phyloP scores from a whole-genome alignment of 2,329 filamentous ascomycete species.

The Lachnellula occidentalis region DNA sequence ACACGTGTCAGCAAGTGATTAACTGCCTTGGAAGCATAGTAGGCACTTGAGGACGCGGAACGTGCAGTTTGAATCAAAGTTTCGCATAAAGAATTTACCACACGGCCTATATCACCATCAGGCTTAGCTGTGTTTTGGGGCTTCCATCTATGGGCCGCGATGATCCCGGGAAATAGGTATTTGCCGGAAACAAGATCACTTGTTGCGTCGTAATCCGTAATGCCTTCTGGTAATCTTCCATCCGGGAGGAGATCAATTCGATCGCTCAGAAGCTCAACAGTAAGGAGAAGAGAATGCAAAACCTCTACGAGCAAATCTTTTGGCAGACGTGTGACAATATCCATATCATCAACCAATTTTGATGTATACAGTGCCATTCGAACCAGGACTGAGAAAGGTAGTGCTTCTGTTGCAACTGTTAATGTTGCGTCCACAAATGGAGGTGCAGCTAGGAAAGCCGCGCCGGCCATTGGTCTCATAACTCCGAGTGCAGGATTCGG shows the following conservation, averaged over 20 bases:
- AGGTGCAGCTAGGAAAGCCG: slow-evolving; percentile 55
- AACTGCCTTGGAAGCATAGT: slow-evolving; percentile 51
- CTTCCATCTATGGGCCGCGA: slow-evolving; percentile 14
- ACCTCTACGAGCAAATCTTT: slow-evolving; percentile 43
- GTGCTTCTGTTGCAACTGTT: slow-evolving; percentile 49
- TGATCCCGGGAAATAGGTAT: neutral
- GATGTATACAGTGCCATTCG: slow-evolving; percentile 69
- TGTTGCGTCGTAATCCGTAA: slow-evolving; percentile 32
- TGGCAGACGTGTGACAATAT: slow-evolving; percentile 37
- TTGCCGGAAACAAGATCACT: neutral
- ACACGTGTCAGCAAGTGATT: slow-evolving; percentile 44
- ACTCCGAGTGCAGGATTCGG: slow-evolving; percentile 65
- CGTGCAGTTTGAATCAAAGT: slow-evolving; percentile 35
- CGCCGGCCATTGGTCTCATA: slow-evolving; percentile 66
- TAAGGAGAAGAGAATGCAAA: slow-evolving; percentile 46
- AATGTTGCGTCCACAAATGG: slow-evolving; percentile 20
- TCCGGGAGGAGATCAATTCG: slow-evolving; percentile 41
- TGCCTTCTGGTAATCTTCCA: slow-evolving; percentile 42
- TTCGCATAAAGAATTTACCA: neutral
- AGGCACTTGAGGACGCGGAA: slow-evolving; percentile 16
- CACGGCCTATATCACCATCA: slow-evolving; percentile 33
- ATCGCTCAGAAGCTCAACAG: slow-evolving; percentile 47
- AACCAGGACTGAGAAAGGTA: slow-evolving; percentile 66
- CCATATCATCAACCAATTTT: slow-evolving; percentile 45
- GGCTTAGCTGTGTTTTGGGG: slow-evolving; percentile 33